Conservation (phyloP, 495 filamentous ascomycete species). For the Ramalina intermedia region DNA sequence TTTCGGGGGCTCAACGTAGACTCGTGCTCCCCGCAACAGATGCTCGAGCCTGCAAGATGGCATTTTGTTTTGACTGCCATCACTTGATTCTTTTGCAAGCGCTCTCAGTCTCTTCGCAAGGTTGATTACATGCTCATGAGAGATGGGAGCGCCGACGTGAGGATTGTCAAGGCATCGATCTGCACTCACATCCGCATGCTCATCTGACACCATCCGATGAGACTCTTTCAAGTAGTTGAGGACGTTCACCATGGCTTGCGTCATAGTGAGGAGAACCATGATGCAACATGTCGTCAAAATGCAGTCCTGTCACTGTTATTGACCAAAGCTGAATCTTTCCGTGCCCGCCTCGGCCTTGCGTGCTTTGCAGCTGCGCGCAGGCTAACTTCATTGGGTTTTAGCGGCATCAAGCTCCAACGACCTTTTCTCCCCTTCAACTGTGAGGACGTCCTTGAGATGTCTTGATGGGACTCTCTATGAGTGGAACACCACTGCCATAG, state of each 20-base stretch:
- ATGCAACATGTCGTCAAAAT: not conserved
- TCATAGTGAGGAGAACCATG: constrained; percentile 75
- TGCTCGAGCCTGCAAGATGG: constrained; percentile 36
- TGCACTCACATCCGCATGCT: not conserved
- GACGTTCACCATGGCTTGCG: constrained; percentile 50
- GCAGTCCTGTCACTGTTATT: too few species aligned
- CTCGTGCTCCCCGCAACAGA: constrained; percentile 53
- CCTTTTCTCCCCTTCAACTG: too few species aligned
- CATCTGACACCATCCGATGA: not conserved
- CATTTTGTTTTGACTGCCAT: not conserved
- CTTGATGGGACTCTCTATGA: too few species aligned
- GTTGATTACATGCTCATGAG: constrained; percentile 62
- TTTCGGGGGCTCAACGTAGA: constrained; percentile 65
- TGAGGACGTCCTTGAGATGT: too few species aligned
- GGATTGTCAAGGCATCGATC: constrained; percentile 33
- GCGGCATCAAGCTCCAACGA: too few species aligned
- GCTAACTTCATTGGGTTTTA: too few species aligned
- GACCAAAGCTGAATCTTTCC: too few species aligned
- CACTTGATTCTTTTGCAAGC: constrained; percentile 24
- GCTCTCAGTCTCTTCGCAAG: constrained; percentile 33
- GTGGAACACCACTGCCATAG: too few species aligned
- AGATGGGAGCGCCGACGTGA: constrained; percentile 52
- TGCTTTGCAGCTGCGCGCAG: too few species aligned
- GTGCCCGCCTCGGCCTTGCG: too few species aligned
- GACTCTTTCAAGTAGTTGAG: constrained; percentile 23